Percentiles rank a stretch among this genome's conserved stretches.
Evolutionary conservation across 495 filamentous ascomycete genomes (phyloP).

Genomic region (Amorphotheca resinae): DNA sequence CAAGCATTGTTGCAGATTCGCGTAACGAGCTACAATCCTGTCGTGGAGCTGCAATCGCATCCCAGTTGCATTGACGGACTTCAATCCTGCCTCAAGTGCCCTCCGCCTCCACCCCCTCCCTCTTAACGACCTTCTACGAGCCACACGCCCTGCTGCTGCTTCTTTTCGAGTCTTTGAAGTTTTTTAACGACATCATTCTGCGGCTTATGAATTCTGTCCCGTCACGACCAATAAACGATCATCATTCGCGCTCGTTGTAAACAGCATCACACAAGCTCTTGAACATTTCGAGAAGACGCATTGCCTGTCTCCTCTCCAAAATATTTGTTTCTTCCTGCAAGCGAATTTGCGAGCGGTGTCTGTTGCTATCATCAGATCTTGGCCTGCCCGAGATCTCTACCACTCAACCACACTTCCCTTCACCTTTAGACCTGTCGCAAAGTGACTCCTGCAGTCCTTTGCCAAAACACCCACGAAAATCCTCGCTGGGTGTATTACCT

Average conservation of each 20-base stretch:
- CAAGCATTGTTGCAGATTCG: constrained; percentile 24
- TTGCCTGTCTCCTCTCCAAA: constrained; percentile 8
- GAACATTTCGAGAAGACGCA: constrained; percentile 4
- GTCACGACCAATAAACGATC: constrained; percentile 18
- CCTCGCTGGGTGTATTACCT: constrained; percentile 12
- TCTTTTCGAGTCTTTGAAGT: constrained; percentile 23
- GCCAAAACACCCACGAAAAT: constrained; percentile 4
- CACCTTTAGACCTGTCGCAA: too few species aligned
- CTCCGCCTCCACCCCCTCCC: constrained; percentile 11
- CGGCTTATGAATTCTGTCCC: constrained; percentile 18
- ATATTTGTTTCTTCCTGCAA: background rate
- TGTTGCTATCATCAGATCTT: background rate
- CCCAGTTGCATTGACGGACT: constrained; percentile 22
- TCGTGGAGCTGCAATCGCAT: constrained; percentile 22
- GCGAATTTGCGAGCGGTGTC: background rate
- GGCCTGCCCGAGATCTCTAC: background rate
- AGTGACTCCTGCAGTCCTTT: background rate
- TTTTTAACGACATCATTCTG: constrained; percentile 25
- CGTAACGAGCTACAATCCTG: constrained; percentile 20
- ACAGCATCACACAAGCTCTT: constrained; percentile 7
- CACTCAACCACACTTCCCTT: background rate
- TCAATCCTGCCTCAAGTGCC: constrained; percentile 15
- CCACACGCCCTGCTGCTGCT: constrained; percentile 32
- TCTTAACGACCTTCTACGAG: constrained; percentile 49
- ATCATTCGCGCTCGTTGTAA: constrained; percentile 15